Conservation (phyloP, 164 flowering plant genomes). For the Saururus chinensis region DNA sequence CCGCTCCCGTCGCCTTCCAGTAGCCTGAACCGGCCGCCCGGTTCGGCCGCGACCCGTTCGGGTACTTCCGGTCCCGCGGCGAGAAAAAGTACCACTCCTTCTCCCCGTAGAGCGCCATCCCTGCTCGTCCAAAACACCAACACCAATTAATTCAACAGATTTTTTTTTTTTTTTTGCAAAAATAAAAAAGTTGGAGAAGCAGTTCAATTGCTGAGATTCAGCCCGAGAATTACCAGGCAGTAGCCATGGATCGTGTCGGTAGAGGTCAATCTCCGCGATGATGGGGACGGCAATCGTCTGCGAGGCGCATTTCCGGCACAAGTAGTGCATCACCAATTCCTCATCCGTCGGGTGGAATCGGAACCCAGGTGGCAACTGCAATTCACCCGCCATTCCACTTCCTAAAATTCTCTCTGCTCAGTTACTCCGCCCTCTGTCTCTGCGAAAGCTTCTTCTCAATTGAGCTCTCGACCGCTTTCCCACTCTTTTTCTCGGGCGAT, state of each 20-base stretch:
- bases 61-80: conserved; percentile 20
- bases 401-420: background rate
- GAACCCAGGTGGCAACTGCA: conserved; percentile 23
- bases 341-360: conserved; percentile 28
- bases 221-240: conserved; percentile 22
- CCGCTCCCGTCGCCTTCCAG: conserved; percentile 25
- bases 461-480: background rate
- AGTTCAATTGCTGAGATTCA: no score
- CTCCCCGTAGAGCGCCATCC: conserved; percentile 19
- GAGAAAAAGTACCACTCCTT: conserved; percentile 25
- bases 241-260: conserved; percentile 22
- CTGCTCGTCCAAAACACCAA: conserved; percentile 7
- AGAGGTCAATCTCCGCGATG: conserved; percentile 27
- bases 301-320: conserved; percentile 14
- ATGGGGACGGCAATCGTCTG: conserved; percentile 20
- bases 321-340: conserved; percentile 23
- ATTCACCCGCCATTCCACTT: conserved; percentile 7
- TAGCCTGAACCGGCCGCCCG: conserved; percentile 18
- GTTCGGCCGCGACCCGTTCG: conserved; percentile 20
- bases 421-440: conserved; percentile 9
- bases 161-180: no score
- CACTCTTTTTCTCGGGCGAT: background rate
- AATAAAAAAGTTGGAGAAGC: no score
- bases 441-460: no score
- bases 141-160: background rate